Evolutionary conservation across 306 rosid species (phyloP).

Genomic region (Inga leiocalycina): DNA sequence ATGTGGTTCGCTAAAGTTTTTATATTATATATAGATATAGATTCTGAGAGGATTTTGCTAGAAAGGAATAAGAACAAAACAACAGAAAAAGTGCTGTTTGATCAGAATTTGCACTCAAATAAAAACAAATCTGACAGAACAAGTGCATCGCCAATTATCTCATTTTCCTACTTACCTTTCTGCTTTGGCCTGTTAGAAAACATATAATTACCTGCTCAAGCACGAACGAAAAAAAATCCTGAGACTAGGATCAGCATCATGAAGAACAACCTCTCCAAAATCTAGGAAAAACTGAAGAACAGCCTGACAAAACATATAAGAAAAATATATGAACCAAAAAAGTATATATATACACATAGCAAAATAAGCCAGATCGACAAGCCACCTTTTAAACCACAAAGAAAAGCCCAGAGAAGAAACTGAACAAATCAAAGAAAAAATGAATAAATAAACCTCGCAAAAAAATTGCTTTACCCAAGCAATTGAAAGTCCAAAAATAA

Average conservation of each 20-base stretch:
- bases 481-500: neutral
- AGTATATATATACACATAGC: neutral
- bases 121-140: neutral
- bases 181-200: neutral
- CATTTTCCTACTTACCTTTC: neutral
- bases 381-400: neutral
- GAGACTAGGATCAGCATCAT: slow-evolving; percentile 94
- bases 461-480: neutral
- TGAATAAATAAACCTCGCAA: neutral
- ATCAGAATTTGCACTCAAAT: neutral
- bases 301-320: slow-evolving; percentile 48
- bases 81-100: neutral
- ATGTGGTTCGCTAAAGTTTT: neutral
- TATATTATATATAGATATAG: neutral
- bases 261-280: slow-evolving; percentile 88
- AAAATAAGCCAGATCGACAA: neutral
- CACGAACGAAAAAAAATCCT: slow-evolving; percentile 83
- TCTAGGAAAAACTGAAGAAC: slow-evolving; percentile 93
- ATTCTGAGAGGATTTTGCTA: slow-evolving; percentile 4
- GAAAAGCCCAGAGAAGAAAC: neutral
- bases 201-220: slow-evolving; percentile 75
- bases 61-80: neutral
- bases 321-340: slow-evolving; percentile 18
- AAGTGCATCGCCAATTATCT: neutral
- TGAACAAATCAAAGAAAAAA: neutral